Evolutionary conservation across 345 rosid species (phyloP).

Genomic region (Anacardium occidentale): DNA sequence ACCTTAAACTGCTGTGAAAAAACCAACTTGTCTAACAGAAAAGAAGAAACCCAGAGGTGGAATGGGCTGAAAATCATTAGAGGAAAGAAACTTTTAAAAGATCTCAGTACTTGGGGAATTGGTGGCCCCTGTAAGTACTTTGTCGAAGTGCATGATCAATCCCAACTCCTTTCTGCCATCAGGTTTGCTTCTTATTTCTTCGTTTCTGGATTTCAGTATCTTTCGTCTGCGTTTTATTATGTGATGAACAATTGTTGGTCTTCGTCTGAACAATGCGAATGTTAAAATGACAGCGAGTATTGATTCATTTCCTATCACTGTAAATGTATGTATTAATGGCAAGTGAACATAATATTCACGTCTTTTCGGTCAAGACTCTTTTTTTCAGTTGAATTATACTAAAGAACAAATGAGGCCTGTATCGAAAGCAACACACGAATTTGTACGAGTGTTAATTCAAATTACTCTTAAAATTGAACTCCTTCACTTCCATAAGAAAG

Average conservation of each 20-base stretch:
- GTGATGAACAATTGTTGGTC: not conserved
- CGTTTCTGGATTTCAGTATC: not conserved
- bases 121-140: slow-evolving; percentile 37
- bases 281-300: too few species aligned
- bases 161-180: slow-evolving; percentile 34
- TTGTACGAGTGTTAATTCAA: not conserved
- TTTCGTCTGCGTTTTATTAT: not conserved
- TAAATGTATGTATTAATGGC: too few species aligned
- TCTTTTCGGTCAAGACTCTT: too few species aligned
- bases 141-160: slow-evolving; percentile 24
- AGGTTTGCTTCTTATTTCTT: slow-evolving; percentile 18
- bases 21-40: not conserved
- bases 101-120: slow-evolving; percentile 35
- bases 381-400: too few species aligned
- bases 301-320: too few species aligned
- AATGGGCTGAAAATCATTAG: slow-evolving; percentile 24
- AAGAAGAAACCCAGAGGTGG: slow-evolving; percentile 15
- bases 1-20: not conserved
- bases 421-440: not conserved
- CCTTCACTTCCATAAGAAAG: too few species aligned
- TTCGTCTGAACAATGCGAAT: too few species aligned
- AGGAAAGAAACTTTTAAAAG: slow-evolving; percentile 30
- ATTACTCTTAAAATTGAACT: too few species aligned
- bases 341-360: too few species aligned
- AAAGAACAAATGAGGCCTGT: not conserved